These are phyloP conservation scores for Solanum appendiculatum DNA, from an alignment of 257 asterid genomes.

Conservation along the genomic window DNA sequence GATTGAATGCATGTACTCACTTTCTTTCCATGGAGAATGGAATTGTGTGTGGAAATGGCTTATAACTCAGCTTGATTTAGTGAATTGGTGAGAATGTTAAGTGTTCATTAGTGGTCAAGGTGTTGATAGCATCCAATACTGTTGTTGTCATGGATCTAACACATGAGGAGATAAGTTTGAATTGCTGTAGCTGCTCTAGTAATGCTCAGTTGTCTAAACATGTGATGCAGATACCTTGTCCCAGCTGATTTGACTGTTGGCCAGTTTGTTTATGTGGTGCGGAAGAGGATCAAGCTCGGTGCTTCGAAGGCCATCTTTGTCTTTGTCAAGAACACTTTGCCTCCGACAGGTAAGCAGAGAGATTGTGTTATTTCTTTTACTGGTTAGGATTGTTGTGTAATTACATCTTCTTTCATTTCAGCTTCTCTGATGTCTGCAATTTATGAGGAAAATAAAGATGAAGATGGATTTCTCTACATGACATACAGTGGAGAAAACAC, in stretches of 20 bases:
- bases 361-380: background rate
- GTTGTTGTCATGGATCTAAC: background rate
- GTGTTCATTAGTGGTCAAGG: background rate
- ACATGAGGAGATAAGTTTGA: background rate
- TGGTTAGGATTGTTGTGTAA: background rate
- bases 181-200: background rate
- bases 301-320: slow-evolving; percentile 71
- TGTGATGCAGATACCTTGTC: slow-evolving; percentile 56
- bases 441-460: slow-evolving; percentile 75
- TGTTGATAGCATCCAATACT: background rate
- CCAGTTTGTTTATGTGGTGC: slow-evolving; percentile 68
- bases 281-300: slow-evolving; percentile 65
- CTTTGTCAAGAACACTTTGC: slow-evolving; percentile 52
- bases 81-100: background rate
- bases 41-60: background rate
- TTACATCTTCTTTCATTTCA: slow-evolving; percentile 9
- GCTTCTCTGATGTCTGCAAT: slow-evolving; percentile 67
- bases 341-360: slow-evolving; percentile 56
- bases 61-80: background rate
- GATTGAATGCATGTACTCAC: background rate
- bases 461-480: slow-evolving; percentile 87
- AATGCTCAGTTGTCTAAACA: background rate
- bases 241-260: slow-evolving; percentile 73
- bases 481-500: slow-evolving; percentile 83
- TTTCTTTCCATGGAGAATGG: background rate